These are phyloP conservation scores for Trametes maxima DNA, from an alignment of 768 basidiomycete genomes.

Conservation along the genomic window DNA sequence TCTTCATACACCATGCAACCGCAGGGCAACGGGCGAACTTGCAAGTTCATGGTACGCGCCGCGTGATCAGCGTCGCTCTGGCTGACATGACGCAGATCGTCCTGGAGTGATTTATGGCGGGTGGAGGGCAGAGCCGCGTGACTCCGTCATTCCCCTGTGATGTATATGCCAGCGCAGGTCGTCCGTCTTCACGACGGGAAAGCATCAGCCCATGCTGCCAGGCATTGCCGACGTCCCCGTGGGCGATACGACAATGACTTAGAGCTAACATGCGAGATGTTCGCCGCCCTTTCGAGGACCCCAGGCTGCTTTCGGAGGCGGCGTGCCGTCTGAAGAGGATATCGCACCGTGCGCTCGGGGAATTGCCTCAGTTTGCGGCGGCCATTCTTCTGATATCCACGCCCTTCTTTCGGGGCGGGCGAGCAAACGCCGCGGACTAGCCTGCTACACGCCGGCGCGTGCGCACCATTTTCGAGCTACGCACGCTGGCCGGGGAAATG, in stretches of 20 bases:
- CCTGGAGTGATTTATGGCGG: slow-evolving; percentile 11
- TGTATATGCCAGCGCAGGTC: neutral
- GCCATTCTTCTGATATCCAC: no score
- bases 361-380: no score
- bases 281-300: no score
- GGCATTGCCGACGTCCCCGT: neutral
- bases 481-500: neutral
- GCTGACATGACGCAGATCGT: slow-evolving; percentile 19
- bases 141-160: neutral
- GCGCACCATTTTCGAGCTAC: neutral
- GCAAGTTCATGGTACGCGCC: slow-evolving; percentile 6
- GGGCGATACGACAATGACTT: neutral
- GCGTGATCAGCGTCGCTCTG: slow-evolving; percentile 15
- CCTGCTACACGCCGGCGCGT: neutral
- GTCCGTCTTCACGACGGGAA: neutral
- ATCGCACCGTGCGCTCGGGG: no score
- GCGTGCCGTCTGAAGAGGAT: no score
- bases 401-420: neutral
- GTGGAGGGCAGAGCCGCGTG: slow-evolving; percentile 13
- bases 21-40: slow-evolving; percentile 2
- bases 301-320: no score
- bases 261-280: neutral
- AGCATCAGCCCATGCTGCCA: neutral
- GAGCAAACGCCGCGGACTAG: neutral
- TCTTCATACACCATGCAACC: neutral